Evolutionary conservation across 225 moss, liverwort and hornwort genomes (phyloP).

Genomic region (Sphagnum contortum): DNA sequence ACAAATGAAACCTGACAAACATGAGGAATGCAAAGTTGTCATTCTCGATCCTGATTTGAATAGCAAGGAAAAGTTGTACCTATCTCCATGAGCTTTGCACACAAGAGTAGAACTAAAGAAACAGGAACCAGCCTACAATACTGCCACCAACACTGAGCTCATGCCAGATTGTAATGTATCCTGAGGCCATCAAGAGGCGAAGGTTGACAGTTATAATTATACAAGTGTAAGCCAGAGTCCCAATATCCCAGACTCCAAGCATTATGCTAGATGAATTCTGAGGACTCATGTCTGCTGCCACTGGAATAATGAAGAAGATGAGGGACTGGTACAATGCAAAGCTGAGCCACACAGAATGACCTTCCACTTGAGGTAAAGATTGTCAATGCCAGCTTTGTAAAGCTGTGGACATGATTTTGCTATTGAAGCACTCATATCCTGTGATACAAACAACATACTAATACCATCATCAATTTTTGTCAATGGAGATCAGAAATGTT

Average conservation of each 20-base stretch:
- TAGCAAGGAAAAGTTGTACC: conserved; percentile 5
- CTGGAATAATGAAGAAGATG: conserved; percentile 32
- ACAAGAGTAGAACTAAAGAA: conserved; percentile 39
- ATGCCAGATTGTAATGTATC: conserved; percentile 44
- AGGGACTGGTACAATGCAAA: conserved; percentile 42
- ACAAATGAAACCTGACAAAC: too few species aligned
- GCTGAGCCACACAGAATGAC: conserved; percentile 33
- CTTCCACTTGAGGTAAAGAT: conserved; percentile 29
- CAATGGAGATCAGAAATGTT: neutral
- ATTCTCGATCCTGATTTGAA: too few species aligned
- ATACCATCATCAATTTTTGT: neutral
- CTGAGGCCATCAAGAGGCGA: conserved; percentile 41
- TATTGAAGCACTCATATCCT: conserved; percentile 36
- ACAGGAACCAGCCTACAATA: conserved; percentile 34
- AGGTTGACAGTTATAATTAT: conserved; percentile 41
- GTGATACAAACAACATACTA: neutral
- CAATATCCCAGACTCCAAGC: conserved; percentile 38
- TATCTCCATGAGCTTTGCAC: conserved; percentile 16
- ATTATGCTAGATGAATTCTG: conserved; percentile 18
- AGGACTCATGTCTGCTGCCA: conserved; percentile 18
- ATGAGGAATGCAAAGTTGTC: neutral
- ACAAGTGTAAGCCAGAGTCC: conserved; percentile 42
- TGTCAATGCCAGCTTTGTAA: conserved; percentile 39
- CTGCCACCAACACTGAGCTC: conserved; percentile 40
- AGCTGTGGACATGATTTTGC: conserved; percentile 36